A percentile compares a stretch with the other conserved stretches of the same genome.
Conservation (phyloP, 345 rosid genomes). For the Acer campestre region DNA sequence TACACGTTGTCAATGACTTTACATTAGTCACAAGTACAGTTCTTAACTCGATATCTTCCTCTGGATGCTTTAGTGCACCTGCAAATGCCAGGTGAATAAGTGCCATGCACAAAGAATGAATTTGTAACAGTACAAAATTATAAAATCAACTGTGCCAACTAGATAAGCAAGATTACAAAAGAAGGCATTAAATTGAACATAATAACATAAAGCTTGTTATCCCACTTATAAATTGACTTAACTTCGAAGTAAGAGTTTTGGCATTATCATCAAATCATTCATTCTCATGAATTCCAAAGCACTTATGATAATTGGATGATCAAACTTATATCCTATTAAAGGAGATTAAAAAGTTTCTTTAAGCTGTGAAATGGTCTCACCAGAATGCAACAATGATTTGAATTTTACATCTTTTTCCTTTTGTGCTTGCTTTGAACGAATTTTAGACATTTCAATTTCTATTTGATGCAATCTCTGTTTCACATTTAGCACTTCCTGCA, state of each 20-base stretch:
- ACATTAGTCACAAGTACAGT: conserved; percentile 40
- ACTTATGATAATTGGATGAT: neutral
- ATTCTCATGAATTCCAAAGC: neutral
- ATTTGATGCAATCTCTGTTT: conserved; percentile 43
- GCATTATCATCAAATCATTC: neutral
- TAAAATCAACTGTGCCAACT: neutral
- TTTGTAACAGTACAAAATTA: neutral
- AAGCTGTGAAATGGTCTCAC: conserved; percentile 22
- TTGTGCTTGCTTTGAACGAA: conserved; percentile 31
- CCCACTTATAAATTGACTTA: neutral
- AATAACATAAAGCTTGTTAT: neutral
- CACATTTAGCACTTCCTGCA: conserved; percentile 34
- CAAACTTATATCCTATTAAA: neutral
- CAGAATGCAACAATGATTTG: conserved; percentile 23
- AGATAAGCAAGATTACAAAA: neutral
- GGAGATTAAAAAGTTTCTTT: neutral
- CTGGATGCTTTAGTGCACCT: conserved; percentile 27
- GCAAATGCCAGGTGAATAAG: conserved; percentile 11
- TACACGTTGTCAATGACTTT: neutral
- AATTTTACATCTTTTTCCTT: conserved; percentile 28
- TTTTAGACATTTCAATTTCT: conserved; percentile 28
- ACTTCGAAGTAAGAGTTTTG: neutral
- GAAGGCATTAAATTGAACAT: neutral
- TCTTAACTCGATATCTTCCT: conserved; percentile 31
- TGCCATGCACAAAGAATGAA: neutral